These are phyloP conservation scores for Buddleja alternifolia DNA, from an alignment of 257 asterid genomes.

Conservation along the genomic window DNA sequence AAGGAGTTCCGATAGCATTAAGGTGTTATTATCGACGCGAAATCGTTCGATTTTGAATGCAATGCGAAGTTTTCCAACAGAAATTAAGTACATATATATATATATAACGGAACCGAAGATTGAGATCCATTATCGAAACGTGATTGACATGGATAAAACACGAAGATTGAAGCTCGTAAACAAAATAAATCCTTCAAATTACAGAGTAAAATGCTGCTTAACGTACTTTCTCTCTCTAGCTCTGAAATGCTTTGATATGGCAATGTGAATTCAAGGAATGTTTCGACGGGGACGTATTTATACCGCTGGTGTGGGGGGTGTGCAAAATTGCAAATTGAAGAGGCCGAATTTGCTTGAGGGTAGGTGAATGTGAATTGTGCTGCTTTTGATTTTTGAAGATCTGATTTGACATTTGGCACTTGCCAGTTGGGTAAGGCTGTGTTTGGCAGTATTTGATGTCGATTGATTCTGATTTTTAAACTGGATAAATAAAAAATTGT, in stretches of 20 bases:
- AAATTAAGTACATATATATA: not conserved
- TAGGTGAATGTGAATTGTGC: constrained; percentile 14
- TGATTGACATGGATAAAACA: not conserved
- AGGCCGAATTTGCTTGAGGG: constrained; percentile 6
- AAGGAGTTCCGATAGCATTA: constrained; percentile 16
- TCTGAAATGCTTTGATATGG: constrained; percentile 28
- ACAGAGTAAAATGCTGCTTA: not conserved
- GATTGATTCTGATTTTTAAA: constrained; percentile 13
- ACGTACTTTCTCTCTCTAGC: constrained; percentile 24
- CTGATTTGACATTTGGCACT: constrained; percentile 18
- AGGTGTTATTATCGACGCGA: not conserved
- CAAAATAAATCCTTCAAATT: not conserved
- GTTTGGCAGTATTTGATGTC: constrained; percentile 29
- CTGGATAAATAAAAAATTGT: not conserved
- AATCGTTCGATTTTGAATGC: constrained; percentile 10
- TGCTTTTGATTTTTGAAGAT: constrained; percentile 31
- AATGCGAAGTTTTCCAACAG: not conserved
- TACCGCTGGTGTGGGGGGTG: not conserved
- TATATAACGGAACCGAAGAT: constrained; percentile 4
- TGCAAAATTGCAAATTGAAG: not conserved
- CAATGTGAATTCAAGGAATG: constrained; percentile 21
- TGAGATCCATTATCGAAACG: not conserved
- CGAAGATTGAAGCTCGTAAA: constrained; percentile 6
- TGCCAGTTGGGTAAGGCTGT: constrained; percentile 32
- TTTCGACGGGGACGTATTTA: not conserved